Base-by-base conservation (phyloP, 768 basidiomycete species). In the Leccinum ochraceum region DNA sequence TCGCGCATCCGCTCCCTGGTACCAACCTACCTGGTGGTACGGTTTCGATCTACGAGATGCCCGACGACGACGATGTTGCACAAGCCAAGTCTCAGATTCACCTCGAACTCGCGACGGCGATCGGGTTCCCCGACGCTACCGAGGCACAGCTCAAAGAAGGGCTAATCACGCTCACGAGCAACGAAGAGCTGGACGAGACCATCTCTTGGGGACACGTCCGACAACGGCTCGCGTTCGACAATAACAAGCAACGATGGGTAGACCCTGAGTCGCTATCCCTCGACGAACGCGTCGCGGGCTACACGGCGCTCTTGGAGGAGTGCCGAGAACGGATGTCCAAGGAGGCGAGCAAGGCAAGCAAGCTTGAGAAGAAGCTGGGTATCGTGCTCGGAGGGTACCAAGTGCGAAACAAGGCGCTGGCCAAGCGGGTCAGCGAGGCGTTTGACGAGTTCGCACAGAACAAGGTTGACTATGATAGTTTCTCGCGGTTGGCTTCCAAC, bases 381-480 rank as follows among this genome's bases (percentile, higher is more conserved):
- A 85, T 94, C 59, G 83, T 84, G 14, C 84, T 98, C 3, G 24
- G 95, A n/a, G 97, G 97, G 9, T 98, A 98, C 73, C 85, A 92
- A 70, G 82, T 83, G 42, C 86, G 95, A 10, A 86, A 86, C 30
- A 81, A 81, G 68, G 83, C 84, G 44, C 79, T 95, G 3, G 74
- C 81, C 16, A 86, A 83, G 72, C 86, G 87, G 2, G 70, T 92
- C 50, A 79, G 77, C 3, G 83, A 85, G 30, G 83, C 86, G 1
- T 93, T 92, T 71, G 85, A 84, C 36, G 89, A 89, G 66, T 79
- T 95, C 32, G 82, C 87, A 58, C 80, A 79, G 69, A 80, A 80
- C 20, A 79, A 89, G 67, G 64, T 89, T 32, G 94, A 96, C 48
- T 78, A 88, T 64, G 88, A 91, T 64, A 91, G 89, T 71, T 98